A percentile compares a stretch with the other conserved stretches of the same genome.
phyloP scores from a whole-genome alignment of 2,329 filamentous ascomycete genomes.

The Malbranchea cinnamomea region DNA sequence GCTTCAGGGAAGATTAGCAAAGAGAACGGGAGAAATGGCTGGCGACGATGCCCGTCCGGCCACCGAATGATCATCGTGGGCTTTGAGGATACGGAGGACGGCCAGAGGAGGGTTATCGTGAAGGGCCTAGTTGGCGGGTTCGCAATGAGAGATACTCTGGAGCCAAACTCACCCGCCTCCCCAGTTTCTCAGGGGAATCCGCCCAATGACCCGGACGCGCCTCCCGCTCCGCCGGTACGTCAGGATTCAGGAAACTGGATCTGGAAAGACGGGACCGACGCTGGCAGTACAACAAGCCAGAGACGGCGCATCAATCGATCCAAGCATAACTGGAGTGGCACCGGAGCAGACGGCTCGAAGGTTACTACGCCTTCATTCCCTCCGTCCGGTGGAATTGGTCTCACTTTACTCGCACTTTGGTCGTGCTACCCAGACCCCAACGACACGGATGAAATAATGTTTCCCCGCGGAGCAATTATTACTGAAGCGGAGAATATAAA shows the following conservation, averaged over 20 bases:
- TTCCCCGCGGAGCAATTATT: slow-evolving; percentile 71
- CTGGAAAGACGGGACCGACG: slow-evolving; percentile 27
- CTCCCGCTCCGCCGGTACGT: slow-evolving; percentile 3
- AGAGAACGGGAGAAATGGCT: slow-evolving; percentile 66
- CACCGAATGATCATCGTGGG: slow-evolving; percentile 75
- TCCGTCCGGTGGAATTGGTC: slow-evolving; percentile 58
- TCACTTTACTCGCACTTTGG: slow-evolving; percentile 53
- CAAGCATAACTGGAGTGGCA: slow-evolving; percentile 2
- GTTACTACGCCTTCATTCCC: slow-evolving; percentile 38
- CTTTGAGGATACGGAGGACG: slow-evolving; percentile 54
- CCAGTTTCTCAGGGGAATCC: slow-evolving; percentile 10
- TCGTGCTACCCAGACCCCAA: slow-evolving; percentile 54
- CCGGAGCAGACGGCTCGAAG: slow-evolving; percentile 1
- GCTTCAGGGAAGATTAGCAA: slow-evolving; percentile 48
- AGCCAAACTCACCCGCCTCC: slow-evolving; percentile 12
- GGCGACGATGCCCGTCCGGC: slow-evolving; percentile 64
- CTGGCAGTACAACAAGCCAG: slow-evolving; percentile 6
- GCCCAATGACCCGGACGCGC: slow-evolving; percentile 12
- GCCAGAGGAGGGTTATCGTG: slow-evolving; percentile 52
- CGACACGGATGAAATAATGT: slow-evolving; percentile 57
- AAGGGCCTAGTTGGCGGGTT: slow-evolving; percentile 65
- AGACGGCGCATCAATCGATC: slow-evolving; percentile 9
- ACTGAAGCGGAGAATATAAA: slow-evolving; percentile 76
- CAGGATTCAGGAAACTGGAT: slow-evolving; percentile 23
- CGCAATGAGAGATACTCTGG: slow-evolving; percentile 47